Evolutionary conservation across 2,329 filamentous ascomycete species (phyloP), one percentile per base, ranked within the genome.

Genomic region (Akanthomyces lecanii): DNA sequence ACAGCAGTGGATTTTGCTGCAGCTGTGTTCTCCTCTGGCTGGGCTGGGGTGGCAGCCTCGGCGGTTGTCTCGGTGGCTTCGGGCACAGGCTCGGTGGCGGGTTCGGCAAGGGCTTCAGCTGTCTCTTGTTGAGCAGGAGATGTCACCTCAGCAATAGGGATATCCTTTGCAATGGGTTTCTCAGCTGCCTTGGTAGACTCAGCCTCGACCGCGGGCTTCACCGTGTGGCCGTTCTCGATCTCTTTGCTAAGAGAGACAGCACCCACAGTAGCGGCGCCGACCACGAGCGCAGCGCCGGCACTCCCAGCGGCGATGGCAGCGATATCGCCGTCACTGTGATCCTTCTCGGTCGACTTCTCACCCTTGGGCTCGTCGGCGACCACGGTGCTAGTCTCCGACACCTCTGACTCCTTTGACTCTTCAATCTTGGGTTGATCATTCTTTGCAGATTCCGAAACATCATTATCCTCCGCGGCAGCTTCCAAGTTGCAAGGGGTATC

Each of bases 401-500:
- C 25, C 45, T 57, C 61, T 45, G 61, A 40, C 54, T 57, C 61
- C 47, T 63, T 58, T 47, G 61, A 53, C 55, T 60, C 62, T 52
- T 64, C 55, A 30, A 48, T 18, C 42, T 60, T 25, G 14, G 18
- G 4, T 25, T 52, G 44, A 36, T 56, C 52, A 48, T 56, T 59
- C 57, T 50, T 38, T 52, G 38, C 45, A 55, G 58, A 23, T 47
- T 57, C 58, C 53, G 14, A 18, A 53, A 57, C 53, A 38, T 50
- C 57, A 48, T 60, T 42, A 36, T 55, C 42, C 52, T 64, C 58
- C 40, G 25, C 40, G 48, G 21, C 63, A 38, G 40, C 47, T 50
- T 54, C 45, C 52, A 62, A 54, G 47, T 52, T 53, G 36, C 48
- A 53, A 40, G 62, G 56, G 56, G 56, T 61, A 64, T 64, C 56